A percentile compares a stretch with the other conserved stretches of the same genome.
Evolutionary conservation across 202 grass and related monocot species (phyloP).

Genomic region (Carex arenaria): DNA sequence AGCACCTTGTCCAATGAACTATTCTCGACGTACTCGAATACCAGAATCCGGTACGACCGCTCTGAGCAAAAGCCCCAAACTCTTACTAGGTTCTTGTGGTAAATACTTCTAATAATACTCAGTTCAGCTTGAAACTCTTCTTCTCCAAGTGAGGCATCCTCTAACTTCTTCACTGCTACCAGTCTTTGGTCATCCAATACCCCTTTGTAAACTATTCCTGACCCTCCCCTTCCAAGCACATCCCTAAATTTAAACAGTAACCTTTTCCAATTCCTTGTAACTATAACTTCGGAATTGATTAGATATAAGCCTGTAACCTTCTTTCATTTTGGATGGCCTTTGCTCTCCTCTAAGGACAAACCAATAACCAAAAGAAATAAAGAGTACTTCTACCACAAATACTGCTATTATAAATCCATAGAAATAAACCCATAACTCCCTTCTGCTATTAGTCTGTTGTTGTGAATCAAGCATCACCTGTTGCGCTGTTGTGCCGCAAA

Average conservation of each 20-base stretch:
- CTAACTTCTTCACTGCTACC: constrained; percentile 21
- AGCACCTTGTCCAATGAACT: constrained; percentile 25
- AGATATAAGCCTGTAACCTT: constrained; percentile 35
- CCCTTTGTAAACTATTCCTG: constrained; percentile 26
- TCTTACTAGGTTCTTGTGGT: constrained; percentile 55
- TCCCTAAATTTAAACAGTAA: constrained; percentile 34
- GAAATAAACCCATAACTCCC: constrained; percentile 1
- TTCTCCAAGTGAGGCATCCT: constrained; percentile 31
- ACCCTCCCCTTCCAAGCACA: constrained; percentile 32
- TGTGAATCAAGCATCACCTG: neutral
- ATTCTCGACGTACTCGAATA: constrained; percentile 33
- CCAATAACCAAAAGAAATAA: constrained; percentile 49
- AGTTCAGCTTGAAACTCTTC: constrained; percentile 57
- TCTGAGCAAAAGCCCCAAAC: constrained; percentile 43
- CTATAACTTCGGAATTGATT: constrained; percentile 40
- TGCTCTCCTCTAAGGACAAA: constrained; percentile 28
- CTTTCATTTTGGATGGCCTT: constrained; percentile 5
- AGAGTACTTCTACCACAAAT: constrained; percentile 34
- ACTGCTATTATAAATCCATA: constrained; percentile 21
- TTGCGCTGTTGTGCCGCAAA: neutral
- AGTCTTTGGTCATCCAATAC: constrained; percentile 5
- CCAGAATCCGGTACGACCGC: constrained; percentile 24
- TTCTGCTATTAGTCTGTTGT: neutral
- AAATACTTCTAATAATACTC: constrained; percentile 40
- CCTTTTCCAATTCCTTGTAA: constrained; percentile 34